These are phyloP conservation scores for Starmerella powellii DNA, from an alignment of 805 yeast genomes.

Conservation along the genomic window DNA sequence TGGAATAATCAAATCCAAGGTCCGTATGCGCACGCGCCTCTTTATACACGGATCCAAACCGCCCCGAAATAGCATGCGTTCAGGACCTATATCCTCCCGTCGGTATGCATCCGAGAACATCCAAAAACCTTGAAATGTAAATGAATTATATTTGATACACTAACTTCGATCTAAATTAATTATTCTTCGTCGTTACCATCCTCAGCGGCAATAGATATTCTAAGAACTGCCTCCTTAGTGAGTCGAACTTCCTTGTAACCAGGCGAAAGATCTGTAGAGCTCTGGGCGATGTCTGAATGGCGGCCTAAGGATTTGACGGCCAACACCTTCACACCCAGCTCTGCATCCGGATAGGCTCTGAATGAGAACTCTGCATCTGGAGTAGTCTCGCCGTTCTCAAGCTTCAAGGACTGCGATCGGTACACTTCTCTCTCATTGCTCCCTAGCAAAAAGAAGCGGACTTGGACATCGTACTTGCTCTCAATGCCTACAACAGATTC, in stretches of 20 bases:
- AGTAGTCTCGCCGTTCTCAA: slow-evolving; percentile 33
- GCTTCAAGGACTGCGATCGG: slow-evolving; percentile 51
- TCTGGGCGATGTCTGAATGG: slow-evolving; percentile 50
- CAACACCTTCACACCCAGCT: slow-evolving; percentile 46
- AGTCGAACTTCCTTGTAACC: slow-evolving; percentile 31
- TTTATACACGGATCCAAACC: no score
- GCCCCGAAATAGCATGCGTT: no score
- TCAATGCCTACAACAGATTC: slow-evolving; percentile 20
- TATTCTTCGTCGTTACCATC: background rate
- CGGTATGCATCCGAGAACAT: no score
- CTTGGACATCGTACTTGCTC: slow-evolving; percentile 31
- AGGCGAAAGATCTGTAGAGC: slow-evolving; percentile 33
- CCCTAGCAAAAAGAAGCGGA: slow-evolving; percentile 35
- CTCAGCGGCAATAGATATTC: slow-evolving; percentile 7
- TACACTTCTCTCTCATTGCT: slow-evolving; percentile 44
- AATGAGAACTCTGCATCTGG: slow-evolving; percentile 41
- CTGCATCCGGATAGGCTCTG: slow-evolving; percentile 51
- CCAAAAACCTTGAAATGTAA: no score
- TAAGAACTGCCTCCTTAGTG: slow-evolving; percentile 6
- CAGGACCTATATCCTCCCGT: no score
- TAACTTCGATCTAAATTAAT: no score
- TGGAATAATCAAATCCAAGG: no score
- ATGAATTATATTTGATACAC: no score
- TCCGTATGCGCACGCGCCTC: no score
- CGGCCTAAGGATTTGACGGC: slow-evolving; percentile 66